These are phyloP conservation scores for Phoma sp. DNA, from an alignment of 2,329 filamentous ascomycete genomes.

Conservation along the genomic window DNA sequence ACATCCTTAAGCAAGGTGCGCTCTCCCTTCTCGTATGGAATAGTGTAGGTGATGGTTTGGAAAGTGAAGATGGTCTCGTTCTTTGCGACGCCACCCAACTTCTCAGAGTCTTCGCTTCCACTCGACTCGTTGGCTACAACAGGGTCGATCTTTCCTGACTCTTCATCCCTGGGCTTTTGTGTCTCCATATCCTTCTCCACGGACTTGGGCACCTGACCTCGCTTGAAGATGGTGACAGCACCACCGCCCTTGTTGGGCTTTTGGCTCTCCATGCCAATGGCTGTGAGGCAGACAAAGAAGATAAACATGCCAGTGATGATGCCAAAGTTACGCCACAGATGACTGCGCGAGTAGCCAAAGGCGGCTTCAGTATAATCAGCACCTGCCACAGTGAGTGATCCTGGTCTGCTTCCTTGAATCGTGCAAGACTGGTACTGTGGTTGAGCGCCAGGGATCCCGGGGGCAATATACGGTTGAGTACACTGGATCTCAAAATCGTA, in stretches of 20 bases:
- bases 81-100: slow-evolving; percentile 61
- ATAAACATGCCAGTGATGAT: slow-evolving; percentile 60
- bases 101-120: slow-evolving; percentile 30
- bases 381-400: slow-evolving; percentile 61
- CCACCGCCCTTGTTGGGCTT: slow-evolving; percentile 68
- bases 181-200: slow-evolving; percentile 66
- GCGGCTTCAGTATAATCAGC: slow-evolving; percentile 63
- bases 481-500: slow-evolving; percentile 64
- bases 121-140: slow-evolving; percentile 33
- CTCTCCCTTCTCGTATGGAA: slow-evolving; percentile 58
- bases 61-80: slow-evolving; percentile 75
- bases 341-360: slow-evolving; percentile 63
- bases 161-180: slow-evolving; percentile 59
- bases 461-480: slow-evolving; percentile 63
- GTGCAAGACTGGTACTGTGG: slow-evolving; percentile 66
- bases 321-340: slow-evolving; percentile 68
- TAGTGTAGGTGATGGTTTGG: slow-evolving; percentile 83
- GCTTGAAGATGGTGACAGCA: slow-evolving; percentile 68
- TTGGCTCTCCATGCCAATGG: slow-evolving; percentile 55
- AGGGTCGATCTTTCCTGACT: slow-evolving; percentile 53
- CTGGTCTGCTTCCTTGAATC: slow-evolving; percentile 63
- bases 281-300: slow-evolving; percentile 57
- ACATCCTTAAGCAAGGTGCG: slow-evolving; percentile 65
- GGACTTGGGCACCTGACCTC: slow-evolving; percentile 67
- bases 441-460: slow-evolving; percentile 56